Evolutionary conservation across 345 rosid genomes (phyloP), one percentile per base, ranked within the genome.

Genomic region (Zanthoxylum bungeanum): DNA sequence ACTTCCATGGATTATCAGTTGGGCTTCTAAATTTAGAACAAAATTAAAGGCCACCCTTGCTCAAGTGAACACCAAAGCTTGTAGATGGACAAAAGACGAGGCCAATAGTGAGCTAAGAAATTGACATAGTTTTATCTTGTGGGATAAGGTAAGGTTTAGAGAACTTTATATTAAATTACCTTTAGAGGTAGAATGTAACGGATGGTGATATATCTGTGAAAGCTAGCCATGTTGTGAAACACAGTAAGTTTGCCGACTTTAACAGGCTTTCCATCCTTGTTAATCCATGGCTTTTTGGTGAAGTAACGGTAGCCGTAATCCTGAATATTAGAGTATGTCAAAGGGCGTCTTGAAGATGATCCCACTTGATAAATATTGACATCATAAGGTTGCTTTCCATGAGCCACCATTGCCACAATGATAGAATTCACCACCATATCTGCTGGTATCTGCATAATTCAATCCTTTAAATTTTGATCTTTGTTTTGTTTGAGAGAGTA

Each of bases 401-500:
- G 83, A 31, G 84, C 90, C 1, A 78, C 83, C 82, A 86, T 84
- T 2, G 92, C 85, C 25, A 84, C 87, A 21, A 93, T 46, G 3
- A 84, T 85, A 6, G 85, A 79, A 62, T 89, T 93, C 80, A 91
- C 95, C 66, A 93, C 97, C 95, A 93, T 88, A 59, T 93, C 98
- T 0, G 92, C 97, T 0, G 98, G 98, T 37, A 93, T 81, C 93
- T 93, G 70, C 37, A 72, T 46, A 56, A 52, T 9, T 28, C 36
- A 24, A 24, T 21, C 28, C 21, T 16, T 25, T 6, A 31, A 21
- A 3, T 63, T 42, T n/a, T 63, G 25, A 12, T 5, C 50, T 56
- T 8, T n/a, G 16, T 42, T 42, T 10, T 42, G 14, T 42, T 12
- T 42, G 47, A 42, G 1, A 42, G 17, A 42, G 14, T 5, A n/a